A percentile compares a stretch with the other conserved stretches of the same genome.
phyloP scores from a whole-genome alignment of 2,329 filamentous ascomycete genomes.

The Lecanoromycetidae sp. region DNA sequence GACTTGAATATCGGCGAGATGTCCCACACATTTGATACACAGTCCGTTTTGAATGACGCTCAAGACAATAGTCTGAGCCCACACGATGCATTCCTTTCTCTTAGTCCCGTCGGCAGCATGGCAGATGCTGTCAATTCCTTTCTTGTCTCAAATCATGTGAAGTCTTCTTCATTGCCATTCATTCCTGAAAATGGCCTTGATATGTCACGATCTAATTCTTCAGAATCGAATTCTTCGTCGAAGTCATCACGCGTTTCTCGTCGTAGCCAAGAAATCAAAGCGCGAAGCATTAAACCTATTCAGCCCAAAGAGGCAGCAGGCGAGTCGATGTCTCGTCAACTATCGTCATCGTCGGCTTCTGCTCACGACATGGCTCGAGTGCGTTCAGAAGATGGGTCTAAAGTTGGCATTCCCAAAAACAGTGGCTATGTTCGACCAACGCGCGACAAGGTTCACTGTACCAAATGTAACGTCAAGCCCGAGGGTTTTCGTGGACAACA shows the following conservation, averaged over 20 bases:
- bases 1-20: not conserved
- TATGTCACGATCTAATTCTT: conserved; percentile 41
- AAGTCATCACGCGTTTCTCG: conserved; percentile 33
- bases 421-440: conserved; percentile 51
- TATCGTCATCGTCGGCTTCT: conserved; percentile 20
- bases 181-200: conserved; percentile 32
- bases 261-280: conserved; percentile 37
- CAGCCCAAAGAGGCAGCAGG: conserved; percentile 34
- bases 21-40: not conserved
- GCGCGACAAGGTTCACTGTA: conserved; percentile 60
- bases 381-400: conserved; percentile 40
- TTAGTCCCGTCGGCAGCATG: conserved; percentile 7
- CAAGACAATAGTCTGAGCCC: not conserved
- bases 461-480: conserved; percentile 56
- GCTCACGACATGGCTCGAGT: conserved; percentile 41
- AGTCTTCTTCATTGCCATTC: conserved; percentile 25
- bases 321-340: conserved; percentile 14
- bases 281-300: conserved; percentile 35
- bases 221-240: conserved; percentile 34
- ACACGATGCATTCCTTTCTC: not conserved
- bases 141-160: conserved; percentile 20
- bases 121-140: not conserved
- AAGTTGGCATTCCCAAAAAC: conserved; percentile 40
- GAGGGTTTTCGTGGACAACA: conserved; percentile 79
- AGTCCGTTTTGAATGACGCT: not conserved